Percentiles rank a stretch among this genome's conserved stretches.
phyloP scores from a whole-genome alignment of 2,329 filamentous ascomycete genomes.

The Apiospora malaysiana region DNA sequence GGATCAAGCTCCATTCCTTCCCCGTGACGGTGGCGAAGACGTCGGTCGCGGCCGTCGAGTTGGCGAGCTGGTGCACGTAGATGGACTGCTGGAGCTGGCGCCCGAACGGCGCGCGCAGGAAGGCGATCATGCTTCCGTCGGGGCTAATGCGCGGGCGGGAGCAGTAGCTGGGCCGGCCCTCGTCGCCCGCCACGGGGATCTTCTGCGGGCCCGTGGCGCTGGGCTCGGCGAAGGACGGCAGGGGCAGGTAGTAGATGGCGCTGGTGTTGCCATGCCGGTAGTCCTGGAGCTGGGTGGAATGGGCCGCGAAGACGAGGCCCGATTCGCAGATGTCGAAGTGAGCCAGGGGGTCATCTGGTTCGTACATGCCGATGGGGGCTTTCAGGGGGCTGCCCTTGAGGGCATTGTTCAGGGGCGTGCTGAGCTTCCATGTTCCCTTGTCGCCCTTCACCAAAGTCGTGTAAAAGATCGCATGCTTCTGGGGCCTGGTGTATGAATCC shows the following conservation, averaged over 20 bases:
- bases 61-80: conserved; percentile 37
- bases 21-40: conserved; percentile 37
- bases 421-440: conserved; percentile 40
- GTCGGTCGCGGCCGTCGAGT: conserved; percentile 36
- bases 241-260: conserved; percentile 41
- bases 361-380: conserved; percentile 37
- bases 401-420: conserved; percentile 40
- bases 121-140: conserved; percentile 44
- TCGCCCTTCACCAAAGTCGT: conserved; percentile 36
- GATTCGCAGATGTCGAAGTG: conserved; percentile 42
- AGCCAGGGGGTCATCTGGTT: conserved; percentile 29
- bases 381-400: conserved; percentile 40
- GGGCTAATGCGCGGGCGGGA: conserved; percentile 44
- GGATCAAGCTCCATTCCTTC: conserved; percentile 37
- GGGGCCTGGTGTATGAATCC: conserved; percentile 38
- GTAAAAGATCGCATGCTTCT: conserved; percentile 47
- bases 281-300: conserved; percentile 29
- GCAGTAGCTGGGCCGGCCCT: conserved; percentile 22
- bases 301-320: conserved; percentile 44
- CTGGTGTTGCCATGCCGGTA: conserved; percentile 26
- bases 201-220: conserved; percentile 30
- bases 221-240: conserved; percentile 40
- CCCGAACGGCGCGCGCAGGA: conserved; percentile 36
- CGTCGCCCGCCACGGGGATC: conserved; percentile 31
- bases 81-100: conserved; percentile 37